Conservation (phyloP, 306 rosid species). For the Carpinus fangiana region DNA sequence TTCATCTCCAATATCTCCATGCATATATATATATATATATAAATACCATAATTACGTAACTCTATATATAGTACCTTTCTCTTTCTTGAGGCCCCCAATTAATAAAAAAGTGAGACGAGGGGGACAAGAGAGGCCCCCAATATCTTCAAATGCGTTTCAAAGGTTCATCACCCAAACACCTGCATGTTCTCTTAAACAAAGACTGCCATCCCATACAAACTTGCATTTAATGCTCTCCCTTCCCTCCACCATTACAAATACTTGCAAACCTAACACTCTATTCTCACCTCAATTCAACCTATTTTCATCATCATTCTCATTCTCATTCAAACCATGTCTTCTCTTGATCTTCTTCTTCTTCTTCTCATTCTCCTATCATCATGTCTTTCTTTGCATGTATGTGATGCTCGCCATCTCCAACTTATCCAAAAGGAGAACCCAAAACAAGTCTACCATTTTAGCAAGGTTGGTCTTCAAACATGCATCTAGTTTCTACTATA, state of each 20-base stretch:
- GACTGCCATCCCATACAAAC: constrained; percentile 39
- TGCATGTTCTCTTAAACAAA: constrained; percentile 86
- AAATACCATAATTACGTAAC: background rate
- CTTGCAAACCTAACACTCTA: constrained; percentile 23
- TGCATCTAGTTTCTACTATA: no score
- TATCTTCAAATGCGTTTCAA: constrained; percentile 50
- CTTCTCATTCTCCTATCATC: constrained; percentile 32
- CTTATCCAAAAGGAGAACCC: constrained; percentile 6
- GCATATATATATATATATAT: background rate
- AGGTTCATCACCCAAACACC: constrained; percentile 70
- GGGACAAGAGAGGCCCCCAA: constrained; percentile 67
- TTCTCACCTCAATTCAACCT: background rate
- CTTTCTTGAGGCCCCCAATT: background rate
- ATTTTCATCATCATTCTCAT: constrained; percentile 6
- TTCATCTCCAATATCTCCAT: background rate
- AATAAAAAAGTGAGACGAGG: constrained; percentile 31
- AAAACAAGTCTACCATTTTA: constrained; percentile 6
- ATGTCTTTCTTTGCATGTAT: constrained; percentile 60
- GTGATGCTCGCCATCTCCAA: constrained; percentile 45
- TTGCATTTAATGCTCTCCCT: constrained; percentile 61
- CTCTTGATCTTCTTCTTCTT: constrained; percentile 14
- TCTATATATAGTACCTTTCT: background rate
- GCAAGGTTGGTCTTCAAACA: constrained; percentile 32
- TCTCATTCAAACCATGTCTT: constrained; percentile 50
- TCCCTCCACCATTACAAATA: constrained; percentile 41